Conservation (phyloP, 1,284 basidiomycete species). For the Cryptococcus amylolentus region DNA sequence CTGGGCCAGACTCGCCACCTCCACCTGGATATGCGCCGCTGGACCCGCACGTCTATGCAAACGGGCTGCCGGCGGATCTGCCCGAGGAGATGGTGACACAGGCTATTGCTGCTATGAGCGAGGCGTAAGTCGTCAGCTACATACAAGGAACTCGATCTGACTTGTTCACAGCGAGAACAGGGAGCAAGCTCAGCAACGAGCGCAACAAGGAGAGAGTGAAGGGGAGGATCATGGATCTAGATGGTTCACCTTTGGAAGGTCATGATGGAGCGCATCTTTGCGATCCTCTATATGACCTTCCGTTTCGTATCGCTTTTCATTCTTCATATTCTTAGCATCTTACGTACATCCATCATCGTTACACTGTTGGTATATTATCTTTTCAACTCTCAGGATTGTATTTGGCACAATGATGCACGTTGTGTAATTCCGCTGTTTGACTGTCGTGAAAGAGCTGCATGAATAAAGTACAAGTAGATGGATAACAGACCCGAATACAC, state of each 20-base stretch:
- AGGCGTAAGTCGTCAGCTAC: conserved; percentile 5
- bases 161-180: too few relatives aligned
- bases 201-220: too few relatives aligned
- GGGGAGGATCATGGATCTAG: too few relatives aligned
- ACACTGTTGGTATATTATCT: neutral
- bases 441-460: neutral
- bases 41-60: conserved; percentile 49
- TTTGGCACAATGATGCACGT: conserved; percentile 1
- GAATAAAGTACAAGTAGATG: neutral
- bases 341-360: too few relatives aligned
- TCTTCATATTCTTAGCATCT: too few relatives aligned
- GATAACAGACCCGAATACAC: neutral
- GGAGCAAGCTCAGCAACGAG: too few relatives aligned
- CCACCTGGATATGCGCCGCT: conserved; percentile 50
- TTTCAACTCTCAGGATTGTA: neutral
- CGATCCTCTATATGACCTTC: too few relatives aligned
- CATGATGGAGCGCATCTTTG: too few relatives aligned
- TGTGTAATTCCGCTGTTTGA: neutral
- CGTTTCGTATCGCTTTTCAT: too few relatives aligned
- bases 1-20: conserved; percentile 12
- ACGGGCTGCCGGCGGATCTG: conserved; percentile 48
- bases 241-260: too few relatives aligned
- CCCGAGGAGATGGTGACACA: conserved; percentile 49
- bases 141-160: too few relatives aligned
- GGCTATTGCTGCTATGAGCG: conserved; percentile 47